phyloP scores from a whole-genome alignment of 73 alveolate species.

The Uronychia binucleata region DNA sequence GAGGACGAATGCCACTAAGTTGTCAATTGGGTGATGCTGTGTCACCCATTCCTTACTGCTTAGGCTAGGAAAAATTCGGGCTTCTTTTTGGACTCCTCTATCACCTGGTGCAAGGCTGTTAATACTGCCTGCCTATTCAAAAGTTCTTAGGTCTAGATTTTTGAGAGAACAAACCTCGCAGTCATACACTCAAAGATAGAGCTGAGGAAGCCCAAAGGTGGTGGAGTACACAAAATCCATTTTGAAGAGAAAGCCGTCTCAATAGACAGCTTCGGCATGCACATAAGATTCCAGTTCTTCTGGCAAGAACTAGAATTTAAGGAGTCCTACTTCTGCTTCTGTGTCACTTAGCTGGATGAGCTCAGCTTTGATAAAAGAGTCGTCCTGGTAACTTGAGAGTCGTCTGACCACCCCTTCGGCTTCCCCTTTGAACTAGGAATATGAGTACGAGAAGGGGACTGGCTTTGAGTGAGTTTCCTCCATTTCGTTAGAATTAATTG shows the following conservation, averaged over 20 bases:
- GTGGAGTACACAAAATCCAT: background rate
- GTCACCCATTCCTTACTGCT: too few relatives aligned
- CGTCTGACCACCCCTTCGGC: background rate
- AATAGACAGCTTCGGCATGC: background rate
- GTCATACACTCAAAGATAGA: background rate
- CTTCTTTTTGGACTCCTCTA: background rate
- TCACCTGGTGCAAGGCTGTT: background rate
- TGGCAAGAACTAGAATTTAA: background rate
- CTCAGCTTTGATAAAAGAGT: background rate
- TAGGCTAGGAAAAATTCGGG: background rate
- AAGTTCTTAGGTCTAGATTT: background rate
- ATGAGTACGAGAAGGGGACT: background rate
- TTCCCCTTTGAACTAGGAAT: background rate
- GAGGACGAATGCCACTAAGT: too few relatives aligned
- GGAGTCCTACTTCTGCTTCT: background rate
- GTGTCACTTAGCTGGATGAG: background rate
- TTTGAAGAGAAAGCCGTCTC: background rate
- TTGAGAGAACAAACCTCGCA: background rate
- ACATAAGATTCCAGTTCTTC: background rate
- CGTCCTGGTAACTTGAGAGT: background rate
- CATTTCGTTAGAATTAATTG: background rate
- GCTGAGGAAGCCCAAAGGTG: background rate
- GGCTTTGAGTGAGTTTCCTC: background rate
- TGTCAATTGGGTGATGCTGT: background rate
- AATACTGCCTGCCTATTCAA: background rate